Evolutionary conservation across 23 red algal species (phyloP).

Genomic region (Gracilaria caudata): DNA sequence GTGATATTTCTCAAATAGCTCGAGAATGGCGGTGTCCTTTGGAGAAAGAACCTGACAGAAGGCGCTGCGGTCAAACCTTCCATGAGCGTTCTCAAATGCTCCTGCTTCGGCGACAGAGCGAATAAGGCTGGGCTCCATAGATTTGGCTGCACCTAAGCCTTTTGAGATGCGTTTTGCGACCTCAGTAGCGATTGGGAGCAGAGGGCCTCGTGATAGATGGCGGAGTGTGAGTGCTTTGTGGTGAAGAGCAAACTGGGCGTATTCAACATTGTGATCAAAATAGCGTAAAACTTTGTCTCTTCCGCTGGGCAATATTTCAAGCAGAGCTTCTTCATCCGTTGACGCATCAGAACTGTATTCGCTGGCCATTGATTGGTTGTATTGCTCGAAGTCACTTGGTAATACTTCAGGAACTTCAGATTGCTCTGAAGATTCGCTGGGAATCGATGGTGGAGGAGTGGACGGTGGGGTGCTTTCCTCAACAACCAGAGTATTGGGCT

Average conservation of each 20-base stretch:
- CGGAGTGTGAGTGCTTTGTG: conserved; percentile 45
- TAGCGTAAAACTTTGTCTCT: conserved; percentile 64
- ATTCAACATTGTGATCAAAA: conserved; percentile 69
- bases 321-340: conserved; percentile 28
- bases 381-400: conserved; percentile 35
- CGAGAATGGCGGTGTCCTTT: conserved; percentile 46
- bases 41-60: conserved; percentile 42
- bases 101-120: conserved; percentile 65
- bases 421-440: conserved; percentile 24
- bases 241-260: conserved; percentile 45
- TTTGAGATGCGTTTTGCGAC: conserved; percentile 29
- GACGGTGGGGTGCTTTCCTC: background rate
- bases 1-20: conserved; percentile 49
- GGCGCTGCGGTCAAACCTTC: conserved; percentile 7
- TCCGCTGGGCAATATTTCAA: conserved; percentile 62
- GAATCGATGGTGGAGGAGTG: conserved; percentile 13
- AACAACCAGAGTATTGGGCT: conserved; percentile 32
- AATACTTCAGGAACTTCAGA: conserved; percentile 18
- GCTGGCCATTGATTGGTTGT: conserved; percentile 6
- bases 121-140: conserved; percentile 40
- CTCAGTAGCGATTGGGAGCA: conserved; percentile 19
- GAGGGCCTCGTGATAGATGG: conserved; percentile 31
- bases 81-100: conserved; percentile 64
- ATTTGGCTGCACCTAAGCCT: conserved; percentile 17
- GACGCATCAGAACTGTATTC: conserved; percentile 50